Percentiles rank a stretch among this genome's conserved stretches.
Evolutionary conservation across 805 yeast species (phyloP).

Genomic region (Candida anglica): DNA sequence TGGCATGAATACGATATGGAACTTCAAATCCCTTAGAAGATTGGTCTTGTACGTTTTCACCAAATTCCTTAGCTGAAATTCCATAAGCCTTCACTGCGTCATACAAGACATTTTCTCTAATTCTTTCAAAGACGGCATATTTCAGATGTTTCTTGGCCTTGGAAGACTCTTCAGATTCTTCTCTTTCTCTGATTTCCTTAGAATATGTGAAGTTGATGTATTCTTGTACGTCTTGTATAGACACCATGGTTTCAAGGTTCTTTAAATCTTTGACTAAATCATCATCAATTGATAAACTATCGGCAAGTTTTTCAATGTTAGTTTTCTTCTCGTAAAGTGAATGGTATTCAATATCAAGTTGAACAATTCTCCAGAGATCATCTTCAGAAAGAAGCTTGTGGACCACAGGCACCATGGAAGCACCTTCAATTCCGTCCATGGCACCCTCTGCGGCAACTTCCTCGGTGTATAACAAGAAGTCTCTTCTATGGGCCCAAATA

Average conservation of each 20-base stretch:
- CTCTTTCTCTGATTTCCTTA: conserved; percentile 47
- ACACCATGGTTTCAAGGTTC: conserved; percentile 62
- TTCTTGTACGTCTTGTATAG: conserved; percentile 83
- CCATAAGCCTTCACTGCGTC: conserved; percentile 70
- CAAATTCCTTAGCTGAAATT: conserved; percentile 73
- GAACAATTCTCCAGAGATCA: conserved; percentile 89
- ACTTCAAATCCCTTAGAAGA: conserved; percentile 44
- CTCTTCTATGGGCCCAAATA: conserved; percentile 93
- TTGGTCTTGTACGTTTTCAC: conserved; percentile 70
- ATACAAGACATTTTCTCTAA: conserved; percentile 60
- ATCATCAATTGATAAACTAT: conserved; percentile 55
- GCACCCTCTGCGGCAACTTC: conserved; percentile 35
- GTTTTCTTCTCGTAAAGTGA: conserved; percentile 72
- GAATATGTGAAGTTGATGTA: conserved; percentile 73
- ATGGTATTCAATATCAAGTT: conserved; percentile 84
- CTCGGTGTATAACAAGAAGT: conserved; percentile 63
- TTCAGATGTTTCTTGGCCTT: conserved; percentile 53
- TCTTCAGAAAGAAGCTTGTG: conserved; percentile 65
- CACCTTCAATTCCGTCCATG: conserved; percentile 23
- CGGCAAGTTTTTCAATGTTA: conserved; percentile 54
- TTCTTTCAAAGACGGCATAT: conserved; percentile 59
- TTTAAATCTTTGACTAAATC: conserved; percentile 50
- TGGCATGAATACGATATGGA: conserved; percentile 58
- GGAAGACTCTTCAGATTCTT: conserved; percentile 6
- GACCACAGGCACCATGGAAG: conserved; percentile 27